Base-by-base conservation (phyloP, 805 yeast genomes). In the Pichia membranifaciens region DNA sequence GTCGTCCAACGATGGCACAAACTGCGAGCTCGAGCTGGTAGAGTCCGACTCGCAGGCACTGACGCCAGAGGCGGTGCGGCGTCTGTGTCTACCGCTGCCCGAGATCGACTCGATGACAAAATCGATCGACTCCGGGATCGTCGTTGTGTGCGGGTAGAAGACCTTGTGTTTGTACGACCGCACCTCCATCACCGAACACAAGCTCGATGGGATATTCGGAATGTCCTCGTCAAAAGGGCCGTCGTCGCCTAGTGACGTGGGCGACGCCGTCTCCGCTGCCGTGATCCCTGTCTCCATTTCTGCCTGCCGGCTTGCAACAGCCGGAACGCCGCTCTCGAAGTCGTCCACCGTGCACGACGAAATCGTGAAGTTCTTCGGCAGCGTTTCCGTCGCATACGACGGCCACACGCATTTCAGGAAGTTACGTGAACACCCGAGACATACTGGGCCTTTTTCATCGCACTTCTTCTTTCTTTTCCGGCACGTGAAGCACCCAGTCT, bases 391-490 rank as follows among this genome's bases (percentile, higher is more conserved):
- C 8, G 41, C 40, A 17, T 47, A 21, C 2, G 44, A 46, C 6
- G 71, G 71, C 67, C 69, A 67, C 23, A 54, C 53, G 48, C 71
- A 67, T 42, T 60, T 51, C 18, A 65, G 52, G 23, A 56, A 63
- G 44, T 67, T 66, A 34, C 70, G 49, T 12, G 64, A 50, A 48
- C 70, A 66, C 7, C 69, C 70, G 5, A 63, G 54, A 47, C 71
- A 66, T 6, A 55, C 54, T 10, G 69, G 69, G 21, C 44, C 54
- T 5, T 39, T 50, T 49, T 66, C 69, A 51, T 65, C 62, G 51
- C 71, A 66, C 51, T 65, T 66, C 61, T 66, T 66, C 58, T 66
- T 66, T 36, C 70, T 56, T 48, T 61, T 64, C 16, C 71, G 53
- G 48, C 71, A 67, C 3, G 70, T 65, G 46, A 67, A 63, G 51